Conservation (phyloP, 768 basidiomycete genomes). For the Punctularia strigosozonata region DNA sequence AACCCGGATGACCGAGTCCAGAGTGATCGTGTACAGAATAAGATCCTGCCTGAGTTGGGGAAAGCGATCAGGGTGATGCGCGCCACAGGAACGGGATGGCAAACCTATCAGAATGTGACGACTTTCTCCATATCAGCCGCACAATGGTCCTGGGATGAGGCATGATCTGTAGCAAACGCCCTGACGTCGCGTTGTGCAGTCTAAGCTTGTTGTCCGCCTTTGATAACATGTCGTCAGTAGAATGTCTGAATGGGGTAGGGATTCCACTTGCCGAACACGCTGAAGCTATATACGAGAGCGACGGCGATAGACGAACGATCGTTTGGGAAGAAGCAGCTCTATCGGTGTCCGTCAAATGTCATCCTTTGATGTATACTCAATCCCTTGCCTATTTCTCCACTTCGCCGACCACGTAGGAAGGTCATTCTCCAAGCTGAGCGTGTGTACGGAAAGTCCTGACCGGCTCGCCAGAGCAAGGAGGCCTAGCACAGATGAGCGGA, state of each 20-base stretch:
- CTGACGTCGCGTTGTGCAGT: constrained; percentile 63
- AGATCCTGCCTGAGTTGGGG: constrained; percentile 46
- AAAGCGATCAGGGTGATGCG: constrained; percentile 2
- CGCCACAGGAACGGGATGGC: too few relatives aligned
- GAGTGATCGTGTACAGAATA: constrained; percentile 74
- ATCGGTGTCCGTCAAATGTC: too few relatives aligned
- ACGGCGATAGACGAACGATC: constrained; percentile 58
- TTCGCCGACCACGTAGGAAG: constrained; percentile 75
- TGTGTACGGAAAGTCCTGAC: constrained; percentile 57
- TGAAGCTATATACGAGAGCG: constrained; percentile 61
- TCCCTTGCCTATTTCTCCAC: constrained; percentile 54
- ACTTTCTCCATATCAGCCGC: too few relatives aligned
- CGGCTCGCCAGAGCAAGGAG: constrained; percentile 60
- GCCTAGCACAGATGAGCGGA: constrained; percentile 35
- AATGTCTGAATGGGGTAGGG: constrained; percentile 1
- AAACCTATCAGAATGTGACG: too few relatives aligned
- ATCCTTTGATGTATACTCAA: too few relatives aligned
- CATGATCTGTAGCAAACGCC: constrained; percentile 53
- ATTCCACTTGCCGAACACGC: constrained; percentile 38
- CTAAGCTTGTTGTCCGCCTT: constrained; percentile 50
- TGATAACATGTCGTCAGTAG: constrained; percentile 1
- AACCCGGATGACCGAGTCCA: constrained; percentile 72
- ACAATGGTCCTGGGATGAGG: constrained; percentile 72
- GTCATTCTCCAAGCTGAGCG: constrained; percentile 69
- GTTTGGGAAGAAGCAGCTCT: constrained; percentile 38